These are phyloP conservation scores for Suillus discolor DNA, from an alignment of 768 basidiomycete genomes.

Conservation along the genomic window DNA sequence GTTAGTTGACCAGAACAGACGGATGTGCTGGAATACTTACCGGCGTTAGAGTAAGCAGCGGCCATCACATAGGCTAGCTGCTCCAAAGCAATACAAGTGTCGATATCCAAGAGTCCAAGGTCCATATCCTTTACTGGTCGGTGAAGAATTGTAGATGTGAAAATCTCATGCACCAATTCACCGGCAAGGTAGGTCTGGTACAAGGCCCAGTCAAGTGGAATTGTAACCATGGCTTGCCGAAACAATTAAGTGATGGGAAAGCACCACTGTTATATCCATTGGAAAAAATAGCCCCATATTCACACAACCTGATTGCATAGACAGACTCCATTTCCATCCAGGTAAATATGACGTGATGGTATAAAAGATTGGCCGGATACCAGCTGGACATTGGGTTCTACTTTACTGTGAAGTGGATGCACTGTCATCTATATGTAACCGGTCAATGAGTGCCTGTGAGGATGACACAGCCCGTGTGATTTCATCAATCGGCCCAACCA, in stretches of 20 bases:
- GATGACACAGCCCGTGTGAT: neutral
- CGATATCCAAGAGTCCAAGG: neutral
- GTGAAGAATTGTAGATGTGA: neutral
- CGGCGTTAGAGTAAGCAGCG: neutral
- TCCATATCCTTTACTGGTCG: neutral
- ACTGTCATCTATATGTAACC: neutral
- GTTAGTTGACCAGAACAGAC: neutral
- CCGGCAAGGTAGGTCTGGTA: neutral
- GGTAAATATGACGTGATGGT: too few species aligned
- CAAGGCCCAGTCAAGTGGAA: neutral
- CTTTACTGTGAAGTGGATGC: neutral
- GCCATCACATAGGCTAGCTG: neutral
- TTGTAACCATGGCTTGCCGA: neutral
- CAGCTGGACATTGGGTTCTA: neutral
- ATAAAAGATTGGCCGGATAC: neutral
- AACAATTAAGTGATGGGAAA: neutral
- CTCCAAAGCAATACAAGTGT: neutral
- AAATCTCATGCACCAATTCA: neutral
- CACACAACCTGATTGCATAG: too few species aligned
- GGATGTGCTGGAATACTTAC: neutral
- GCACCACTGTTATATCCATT: too few species aligned
- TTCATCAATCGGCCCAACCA: neutral
- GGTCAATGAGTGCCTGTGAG: neutral
- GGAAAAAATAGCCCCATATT: too few species aligned
- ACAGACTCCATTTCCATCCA: too few species aligned